Evolutionary conservation across 2,329 filamentous ascomycete genomes (phyloP).

Genomic region (Colletotrichum truncatum): DNA sequence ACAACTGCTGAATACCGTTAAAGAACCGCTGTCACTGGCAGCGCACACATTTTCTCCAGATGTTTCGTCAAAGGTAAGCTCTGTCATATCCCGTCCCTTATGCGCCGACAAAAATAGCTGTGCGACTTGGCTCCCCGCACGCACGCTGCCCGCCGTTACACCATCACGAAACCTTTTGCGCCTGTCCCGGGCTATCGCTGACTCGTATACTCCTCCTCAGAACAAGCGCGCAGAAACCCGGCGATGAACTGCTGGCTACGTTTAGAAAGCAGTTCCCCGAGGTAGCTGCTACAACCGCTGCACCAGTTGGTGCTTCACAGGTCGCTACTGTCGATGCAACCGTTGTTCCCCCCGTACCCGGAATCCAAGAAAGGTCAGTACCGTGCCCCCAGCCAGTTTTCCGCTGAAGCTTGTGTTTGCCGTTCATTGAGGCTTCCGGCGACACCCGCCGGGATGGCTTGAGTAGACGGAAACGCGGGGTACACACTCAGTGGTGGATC

Average conservation of each 20-base stretch:
- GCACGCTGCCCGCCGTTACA: conserved; percentile 9
- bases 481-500: not conserved
- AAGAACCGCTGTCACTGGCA: conserved; percentile 35
- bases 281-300: conserved; percentile 63
- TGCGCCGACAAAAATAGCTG: conserved; percentile 28
- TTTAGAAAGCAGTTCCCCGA: conserved; percentile 88
- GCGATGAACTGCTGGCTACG: conserved; percentile 82
- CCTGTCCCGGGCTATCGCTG: conserved; percentile 15
- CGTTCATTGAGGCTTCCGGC: not conserved
- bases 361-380: conserved; percentile 28
- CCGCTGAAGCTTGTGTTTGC: not conserved
- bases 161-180: conserved; percentile 18
- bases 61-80: conserved; percentile 47
- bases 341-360: conserved; percentile 13
- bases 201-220: conserved; percentile 47
- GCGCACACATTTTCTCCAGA: conserved; percentile 32
- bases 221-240: conserved; percentile 85
- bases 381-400: not conserved
- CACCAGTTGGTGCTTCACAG: conserved; percentile 46
- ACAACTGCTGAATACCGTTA: conserved; percentile 16
- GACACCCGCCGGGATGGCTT: conserved; percentile 1
- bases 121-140: conserved; percentile 20
- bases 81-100: conserved; percentile 9
- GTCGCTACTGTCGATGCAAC: conserved; percentile 43
- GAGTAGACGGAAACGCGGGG: conserved; percentile 24